Percentiles rank a stretch among this genome's conserved stretches.
Evolutionary conservation across 2,329 filamentous ascomycete genomes (phyloP).

Genomic region (Fusarium mangiferae): DNA sequence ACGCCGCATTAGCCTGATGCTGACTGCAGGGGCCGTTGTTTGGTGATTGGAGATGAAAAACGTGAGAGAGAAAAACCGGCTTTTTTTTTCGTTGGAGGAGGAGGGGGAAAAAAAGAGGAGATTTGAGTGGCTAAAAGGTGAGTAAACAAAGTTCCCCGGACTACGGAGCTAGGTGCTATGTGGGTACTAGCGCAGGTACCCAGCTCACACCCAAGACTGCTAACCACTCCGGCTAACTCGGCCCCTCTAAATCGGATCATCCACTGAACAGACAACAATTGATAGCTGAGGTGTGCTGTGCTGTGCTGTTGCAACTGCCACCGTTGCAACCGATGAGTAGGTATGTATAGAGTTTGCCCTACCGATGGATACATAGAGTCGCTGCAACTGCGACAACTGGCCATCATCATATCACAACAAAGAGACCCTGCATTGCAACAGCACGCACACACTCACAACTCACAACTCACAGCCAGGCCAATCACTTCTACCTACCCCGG

Average conservation of each 20-base stretch:
- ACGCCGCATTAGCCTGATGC: constrained; percentile 19
- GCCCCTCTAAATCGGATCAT: constrained; percentile 9
- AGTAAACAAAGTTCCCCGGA: background rate
- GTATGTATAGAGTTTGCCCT: background rate
- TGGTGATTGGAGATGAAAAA: constrained; percentile 2
- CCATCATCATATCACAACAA: background rate
- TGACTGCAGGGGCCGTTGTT: constrained; percentile 27
- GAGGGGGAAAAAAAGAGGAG: background rate
- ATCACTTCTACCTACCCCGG: constrained; percentile 2
- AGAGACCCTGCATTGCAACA: background rate
- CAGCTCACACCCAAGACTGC: background rate
- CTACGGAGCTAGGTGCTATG: background rate
- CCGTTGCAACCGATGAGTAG: background rate
- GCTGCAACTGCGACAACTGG: background rate
- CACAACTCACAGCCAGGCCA: background rate
- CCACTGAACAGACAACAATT: background rate
- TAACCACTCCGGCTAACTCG: constrained; percentile 13
- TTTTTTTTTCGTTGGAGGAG: background rate
- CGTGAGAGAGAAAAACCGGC: background rate
- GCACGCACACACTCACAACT: background rate
- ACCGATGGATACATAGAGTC: background rate
- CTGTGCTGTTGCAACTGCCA: background rate
- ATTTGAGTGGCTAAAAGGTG: background rate
- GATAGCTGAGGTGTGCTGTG: background rate
- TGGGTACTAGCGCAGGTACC: constrained; percentile 16